Base-by-base conservation (phyloP, 2,329 filamentous ascomycete genomes). In the Bipolaris gigantea region DNA sequence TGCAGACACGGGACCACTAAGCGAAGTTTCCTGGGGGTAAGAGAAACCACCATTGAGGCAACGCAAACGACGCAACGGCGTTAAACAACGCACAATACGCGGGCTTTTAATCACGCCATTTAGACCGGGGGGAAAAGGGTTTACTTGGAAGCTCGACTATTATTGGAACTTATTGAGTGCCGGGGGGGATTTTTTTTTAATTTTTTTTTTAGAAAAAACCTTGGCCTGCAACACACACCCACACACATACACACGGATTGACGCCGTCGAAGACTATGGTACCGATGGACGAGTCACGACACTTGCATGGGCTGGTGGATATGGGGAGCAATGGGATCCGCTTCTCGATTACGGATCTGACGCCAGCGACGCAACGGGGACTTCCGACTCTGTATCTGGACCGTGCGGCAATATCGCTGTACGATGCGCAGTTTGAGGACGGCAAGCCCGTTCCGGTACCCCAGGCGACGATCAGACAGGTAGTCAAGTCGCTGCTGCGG, bases 331-430 rank as follows among this genome's bases (percentile, higher is more conserved):
- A 96, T 79, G 92, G 92, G 65, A 93, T 96, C 66, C 90, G 92
- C 50, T 96, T 96, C 79, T 93, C 90, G 40, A 90, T 96, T 66
- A 90, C 91, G 8, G 86, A 91, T 61, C 81, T 95, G n/a, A 83
- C 86, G 4, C 86, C 88, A 19, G 84, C 85, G 4, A 84, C 80
- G 35, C 81, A 89, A 21, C 88, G 92, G 21, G 84, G 92, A 21
- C 81, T 96, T 38, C 86, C 83, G 16, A 92, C 89, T 23, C 66
- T 96, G 51, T 95, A 90, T 75, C 85, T 89, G 64, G 85, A 91
- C 64, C 87, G 92, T 5, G 88, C 86, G 9, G 83, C 82, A 19
- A 94, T 97, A 53, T 96, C 92, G 2, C 82, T 97, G 10, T 96
- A 94, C 75, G 91, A 96, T 69, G 90, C 90, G 0, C 75, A 90